Conservation (phyloP, 306 rosid species). For the Herpetospermum pedunculosum region DNA sequence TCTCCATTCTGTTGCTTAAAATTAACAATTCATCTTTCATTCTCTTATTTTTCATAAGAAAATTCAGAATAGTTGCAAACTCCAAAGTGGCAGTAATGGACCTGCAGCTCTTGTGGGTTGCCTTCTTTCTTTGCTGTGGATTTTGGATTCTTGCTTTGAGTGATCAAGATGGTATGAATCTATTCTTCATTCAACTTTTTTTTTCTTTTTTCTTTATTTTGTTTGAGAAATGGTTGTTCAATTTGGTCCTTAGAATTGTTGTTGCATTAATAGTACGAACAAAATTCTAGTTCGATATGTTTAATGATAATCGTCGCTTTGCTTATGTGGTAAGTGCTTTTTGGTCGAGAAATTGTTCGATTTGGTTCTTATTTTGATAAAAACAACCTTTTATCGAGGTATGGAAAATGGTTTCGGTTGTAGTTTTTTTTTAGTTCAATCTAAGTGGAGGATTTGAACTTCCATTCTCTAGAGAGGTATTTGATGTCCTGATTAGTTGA, state of each 20-base stretch:
- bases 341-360: too few species aligned
- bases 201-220: neutral
- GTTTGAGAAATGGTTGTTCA: neutral
- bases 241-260: too few species aligned
- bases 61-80: neutral
- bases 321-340: neutral
- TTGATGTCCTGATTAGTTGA: too few species aligned
- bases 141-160: slow-evolving; percentile 33
- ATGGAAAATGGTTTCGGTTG: too few species aligned
- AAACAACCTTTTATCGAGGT: neutral
- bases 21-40: neutral
- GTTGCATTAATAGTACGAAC: too few species aligned
- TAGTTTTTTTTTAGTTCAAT: too few species aligned
- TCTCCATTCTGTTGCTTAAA: neutral
- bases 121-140: slow-evolving; percentile 36
- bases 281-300: too few species aligned
- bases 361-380: too few species aligned
- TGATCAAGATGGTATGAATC: slow-evolving; percentile 57
- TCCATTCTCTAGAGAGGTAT: too few species aligned
- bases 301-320: too few species aligned
- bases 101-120: slow-evolving; percentile 14
- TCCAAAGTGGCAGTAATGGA: neutral
- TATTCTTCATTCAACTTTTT: neutral
- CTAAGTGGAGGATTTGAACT: too few species aligned
- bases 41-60: neutral